Evolutionary conservation across 2,329 filamentous ascomycete species (phyloP), one percentile per base, ranked within the genome.

Genomic region (Thielaviopsis punctulata): DNA sequence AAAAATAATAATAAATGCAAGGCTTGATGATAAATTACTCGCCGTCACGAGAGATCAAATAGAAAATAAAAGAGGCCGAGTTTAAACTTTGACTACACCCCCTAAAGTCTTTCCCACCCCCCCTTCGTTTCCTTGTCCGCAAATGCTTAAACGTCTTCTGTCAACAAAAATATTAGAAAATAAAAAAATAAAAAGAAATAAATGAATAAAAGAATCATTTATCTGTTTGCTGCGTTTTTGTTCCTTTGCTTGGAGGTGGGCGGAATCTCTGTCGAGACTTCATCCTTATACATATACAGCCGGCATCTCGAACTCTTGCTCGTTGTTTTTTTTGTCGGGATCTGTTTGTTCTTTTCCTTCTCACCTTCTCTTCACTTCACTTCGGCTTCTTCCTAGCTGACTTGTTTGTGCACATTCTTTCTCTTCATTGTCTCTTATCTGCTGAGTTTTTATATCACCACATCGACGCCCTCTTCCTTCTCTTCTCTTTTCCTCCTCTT

Each of bases 401-500:
- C 25, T 39, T 49, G 24, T 49, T 33, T 39, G 13, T 27, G 5
- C 5, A 6, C 10, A 27, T 27, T 27, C 5, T 27, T 25, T 10
- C 45, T 21, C 19, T 27, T 25, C n/a, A 13, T 45, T 45, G 8
- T 33, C 25, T 48, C 30, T 18, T 27, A 30, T 50, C 21, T 51
- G 25, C 39, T 43, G 18, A 36, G 15, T 51, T 33, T 41, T 51
- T 50, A 44, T 19, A 18, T 22, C 22, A 13, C 18, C 18, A 18
- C 25, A 22, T 36, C 45, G n/a, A 44, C 46, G 4, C 4, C 15
- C 44, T 18, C 25, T 39, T 21, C n/a, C n/a, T 57, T 51, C 33
- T 52, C 52, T 36, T 52, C 54, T 49, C 50, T 56, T 49, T 48
- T 45, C 21, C 15, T 51, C 23, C 21, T 46, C 21, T 30, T 41